Percentiles rank a stretch among this genome's conserved stretches.
Evolutionary conservation across 345 rosid genomes (phyloP).

Genomic region (Linum usitatissimum): DNA sequence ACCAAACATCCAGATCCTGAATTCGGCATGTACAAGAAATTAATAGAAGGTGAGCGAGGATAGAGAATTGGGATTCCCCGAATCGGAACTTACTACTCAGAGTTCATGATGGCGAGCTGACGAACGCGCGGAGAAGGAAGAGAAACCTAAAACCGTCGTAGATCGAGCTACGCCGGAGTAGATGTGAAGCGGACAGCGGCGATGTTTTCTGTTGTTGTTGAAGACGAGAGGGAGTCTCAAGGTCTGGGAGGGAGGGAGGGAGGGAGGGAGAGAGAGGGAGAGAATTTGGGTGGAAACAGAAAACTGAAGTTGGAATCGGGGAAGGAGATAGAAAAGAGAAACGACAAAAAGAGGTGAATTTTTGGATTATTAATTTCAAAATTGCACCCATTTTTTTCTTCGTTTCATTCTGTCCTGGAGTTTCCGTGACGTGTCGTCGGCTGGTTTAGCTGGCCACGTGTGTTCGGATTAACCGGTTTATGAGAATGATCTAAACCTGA

Average conservation of each 20-base stretch:
- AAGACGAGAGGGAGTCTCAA: not conserved
- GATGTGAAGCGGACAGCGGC: no score
- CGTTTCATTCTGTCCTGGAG: not conserved
- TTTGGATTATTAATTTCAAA: slow-evolving; percentile 3
- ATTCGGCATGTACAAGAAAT: not conserved
- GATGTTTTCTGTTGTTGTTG: not conserved
- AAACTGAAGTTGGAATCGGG: not conserved
- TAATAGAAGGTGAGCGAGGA: not conserved
- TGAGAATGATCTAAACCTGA: no score
- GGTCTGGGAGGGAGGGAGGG: slow-evolving; percentile 15
- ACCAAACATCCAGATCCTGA: slow-evolving; percentile 12
- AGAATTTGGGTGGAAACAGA: not conserved
- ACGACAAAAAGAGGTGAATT: not conserved
- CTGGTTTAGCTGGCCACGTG: no score
- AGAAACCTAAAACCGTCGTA: not conserved
- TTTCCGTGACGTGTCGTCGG: slow-evolving; percentile 18
- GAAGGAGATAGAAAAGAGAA: not conserved
- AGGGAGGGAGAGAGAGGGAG: slow-evolving; percentile 15
- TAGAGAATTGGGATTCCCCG: not conserved
- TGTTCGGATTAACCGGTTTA: no score
- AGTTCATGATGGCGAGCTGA: slow-evolving; percentile 50
- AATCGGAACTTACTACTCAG: slow-evolving; percentile 65
- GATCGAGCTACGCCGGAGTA: slow-evolving; percentile 7
- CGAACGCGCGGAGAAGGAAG: slow-evolving; percentile 10
- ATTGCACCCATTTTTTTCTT: slow-evolving; percentile 6